A percentile compares a stretch with the other conserved stretches of the same genome.
phyloP scores from a whole-genome alignment of 106 monocot genomes.

The Apostasia ramifera region DNA sequence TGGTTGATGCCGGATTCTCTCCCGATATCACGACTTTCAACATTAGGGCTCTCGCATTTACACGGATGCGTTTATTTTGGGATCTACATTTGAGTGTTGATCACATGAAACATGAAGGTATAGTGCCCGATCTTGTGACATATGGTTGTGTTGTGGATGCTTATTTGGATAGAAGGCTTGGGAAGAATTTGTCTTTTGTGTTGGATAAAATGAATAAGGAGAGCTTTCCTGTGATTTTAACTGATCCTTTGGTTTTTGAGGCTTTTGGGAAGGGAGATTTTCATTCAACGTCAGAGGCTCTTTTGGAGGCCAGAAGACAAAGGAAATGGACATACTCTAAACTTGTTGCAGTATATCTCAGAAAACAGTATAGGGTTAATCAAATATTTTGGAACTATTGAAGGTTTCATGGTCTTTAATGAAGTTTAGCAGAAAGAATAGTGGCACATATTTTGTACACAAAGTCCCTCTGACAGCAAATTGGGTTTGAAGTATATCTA shows the following conservation, averaged over 20 bases:
- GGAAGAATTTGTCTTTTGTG: conserved; percentile 60
- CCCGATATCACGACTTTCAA: conserved; percentile 91
- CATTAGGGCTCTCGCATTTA: conserved; percentile 67
- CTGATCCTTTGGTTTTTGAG: conserved; percentile 81
- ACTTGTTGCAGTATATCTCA: conserved; percentile 49
- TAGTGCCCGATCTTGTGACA: conserved; percentile 78
- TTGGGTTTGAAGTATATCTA: too few relatives aligned
- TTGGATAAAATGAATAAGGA: conserved; percentile 35
- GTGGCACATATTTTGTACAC: too few relatives aligned
- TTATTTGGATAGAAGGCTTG: conserved; percentile 71
- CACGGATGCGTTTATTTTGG: conserved; percentile 94
- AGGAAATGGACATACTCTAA: conserved; percentile 60
- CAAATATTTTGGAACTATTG: conserved; percentile 98
- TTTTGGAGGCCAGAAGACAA: conserved; percentile 38
- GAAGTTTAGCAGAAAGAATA: background rate
- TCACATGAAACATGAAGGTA: conserved; percentile 59
- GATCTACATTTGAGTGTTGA: conserved; percentile 86
- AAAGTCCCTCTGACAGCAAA: too few relatives aligned
- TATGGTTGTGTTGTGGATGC: conserved; percentile 88
- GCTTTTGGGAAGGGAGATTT: conserved; percentile 95
- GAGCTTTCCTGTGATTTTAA: conserved; percentile 35
- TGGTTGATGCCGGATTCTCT: conserved; percentile 69
- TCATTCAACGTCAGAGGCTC: conserved; percentile 59
- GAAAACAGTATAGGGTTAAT: conserved; percentile 58
- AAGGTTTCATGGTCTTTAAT: background rate